Evolutionary conservation across 176 grass and related monocot genomes (phyloP).

Genomic region (Areca catechu): DNA sequence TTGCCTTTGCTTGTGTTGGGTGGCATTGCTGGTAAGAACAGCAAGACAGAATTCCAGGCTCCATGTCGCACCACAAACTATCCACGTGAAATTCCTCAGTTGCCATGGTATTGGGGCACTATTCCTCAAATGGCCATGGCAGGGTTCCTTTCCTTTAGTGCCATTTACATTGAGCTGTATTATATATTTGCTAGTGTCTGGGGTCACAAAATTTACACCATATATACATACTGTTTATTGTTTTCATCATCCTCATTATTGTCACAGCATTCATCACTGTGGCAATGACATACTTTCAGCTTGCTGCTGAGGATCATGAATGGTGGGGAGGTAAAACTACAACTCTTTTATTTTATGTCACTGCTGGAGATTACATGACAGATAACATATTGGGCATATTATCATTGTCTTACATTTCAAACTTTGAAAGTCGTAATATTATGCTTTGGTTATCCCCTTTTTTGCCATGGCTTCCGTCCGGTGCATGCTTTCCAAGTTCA

Average conservation of each 20-base stretch:
- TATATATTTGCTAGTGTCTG: conserved; percentile 97
- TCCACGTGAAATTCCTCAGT: conserved; percentile 80
- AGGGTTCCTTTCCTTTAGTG: conserved; percentile 90
- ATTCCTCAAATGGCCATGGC: conserved; percentile 96
- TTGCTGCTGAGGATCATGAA: conserved; percentile 86
- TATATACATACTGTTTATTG: conserved; percentile 95
- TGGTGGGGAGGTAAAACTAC: conserved; percentile 88
- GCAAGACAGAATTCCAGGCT: conserved; percentile 74
- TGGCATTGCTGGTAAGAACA: conserved; percentile 91
- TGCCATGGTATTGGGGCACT: conserved; percentile 80
- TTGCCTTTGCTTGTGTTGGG: conserved; percentile 83
- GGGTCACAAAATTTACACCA: conserved; percentile 97
- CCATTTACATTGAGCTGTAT: conserved; percentile 91
- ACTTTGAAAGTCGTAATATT: too few relatives aligned
- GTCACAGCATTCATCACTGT: conserved; percentile 95
- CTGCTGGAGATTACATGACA: too few relatives aligned
- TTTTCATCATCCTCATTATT: conserved; percentile 91
- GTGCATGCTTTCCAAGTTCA: too few relatives aligned
- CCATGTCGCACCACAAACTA: conserved; percentile 79
- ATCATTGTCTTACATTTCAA: too few relatives aligned
- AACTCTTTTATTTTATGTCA: background rate
- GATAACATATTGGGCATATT: too few relatives aligned
- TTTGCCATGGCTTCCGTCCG: too few relatives aligned
- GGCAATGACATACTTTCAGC: conserved; percentile 86
- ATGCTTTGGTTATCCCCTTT: too few relatives aligned